These are phyloP conservation scores for Pseudozyma hubeiensis DNA, from an alignment of 1,284 basidiomycete species.

Conservation along the genomic window DNA sequence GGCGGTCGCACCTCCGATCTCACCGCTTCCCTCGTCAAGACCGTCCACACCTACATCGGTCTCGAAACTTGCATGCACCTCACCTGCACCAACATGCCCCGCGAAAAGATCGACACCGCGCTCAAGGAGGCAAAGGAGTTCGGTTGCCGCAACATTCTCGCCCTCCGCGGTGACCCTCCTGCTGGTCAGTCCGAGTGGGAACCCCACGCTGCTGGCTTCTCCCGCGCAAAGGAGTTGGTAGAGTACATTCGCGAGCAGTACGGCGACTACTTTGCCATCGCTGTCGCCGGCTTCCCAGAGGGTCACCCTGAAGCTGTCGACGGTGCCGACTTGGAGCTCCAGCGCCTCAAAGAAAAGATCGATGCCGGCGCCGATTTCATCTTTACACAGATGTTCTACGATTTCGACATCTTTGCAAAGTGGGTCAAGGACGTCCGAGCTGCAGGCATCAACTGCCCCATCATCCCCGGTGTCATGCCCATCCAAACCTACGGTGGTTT, in stretches of 20 bases:
- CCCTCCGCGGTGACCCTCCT: conserved; percentile 78
- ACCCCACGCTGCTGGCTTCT: conserved; percentile 64
- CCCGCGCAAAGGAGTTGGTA: conserved; percentile 64
- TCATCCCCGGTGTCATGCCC: conserved; percentile 95
- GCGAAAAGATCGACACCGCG: conserved; percentile 90
- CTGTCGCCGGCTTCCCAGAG: conserved; percentile 73
- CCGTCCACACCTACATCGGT: conserved; percentile 70
- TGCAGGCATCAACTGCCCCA: conserved; percentile 85
- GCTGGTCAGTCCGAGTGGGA: conserved; percentile 71
- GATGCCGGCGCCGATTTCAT: conserved; percentile 89
- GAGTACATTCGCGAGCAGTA: conserved; percentile 65
- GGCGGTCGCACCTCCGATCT: conserved; percentile 81
- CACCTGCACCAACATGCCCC: conserved; percentile 76
- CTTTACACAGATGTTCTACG: conserved; percentile 97
- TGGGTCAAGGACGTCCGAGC: conserved; percentile 78
- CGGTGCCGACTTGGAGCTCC: conserved; percentile 76
- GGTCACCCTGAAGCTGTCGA: conserved; percentile 72
- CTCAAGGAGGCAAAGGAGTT: conserved; percentile 89
- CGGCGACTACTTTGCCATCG: conserved; percentile 68
- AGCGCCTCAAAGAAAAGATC: conserved; percentile 86
- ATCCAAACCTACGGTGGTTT: conserved; percentile 99
- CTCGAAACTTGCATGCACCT: conserved; percentile 69
- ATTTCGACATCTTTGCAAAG: conserved; percentile 82
- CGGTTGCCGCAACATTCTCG: conserved; percentile 94
- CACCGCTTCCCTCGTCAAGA: conserved; percentile 84